A percentile compares a stretch with the other conserved stretches of the same genome.
Evolutionary conservation across 768 basidiomycete genomes (phyloP).

Genomic region (Macrolepiota dolichaula): DNA sequence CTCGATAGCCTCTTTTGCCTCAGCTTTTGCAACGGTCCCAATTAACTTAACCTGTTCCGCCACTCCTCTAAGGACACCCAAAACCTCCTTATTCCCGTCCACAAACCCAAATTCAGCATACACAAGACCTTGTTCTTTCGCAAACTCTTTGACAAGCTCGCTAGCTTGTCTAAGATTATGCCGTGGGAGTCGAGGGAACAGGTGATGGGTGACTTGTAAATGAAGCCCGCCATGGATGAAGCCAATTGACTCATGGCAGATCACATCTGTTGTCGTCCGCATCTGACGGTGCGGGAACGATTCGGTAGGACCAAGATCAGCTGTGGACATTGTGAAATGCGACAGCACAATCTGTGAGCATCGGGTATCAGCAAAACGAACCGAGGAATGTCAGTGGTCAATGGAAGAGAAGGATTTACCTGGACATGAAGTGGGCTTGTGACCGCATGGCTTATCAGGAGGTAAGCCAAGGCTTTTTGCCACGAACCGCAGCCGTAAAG

Average conservation of each 20-base stretch:
- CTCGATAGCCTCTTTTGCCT: slow-evolving; percentile 61
- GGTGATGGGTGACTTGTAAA: slow-evolving; percentile 94
- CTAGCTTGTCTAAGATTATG: slow-evolving; percentile 89
- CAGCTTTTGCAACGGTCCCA: slow-evolving; percentile 74
- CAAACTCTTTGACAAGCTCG: slow-evolving; percentile 81
- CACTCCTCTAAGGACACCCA: slow-evolving; percentile 78
- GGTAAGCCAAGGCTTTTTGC: slow-evolving; percentile 65
- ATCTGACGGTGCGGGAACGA: slow-evolving; percentile 93
- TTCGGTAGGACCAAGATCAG: slow-evolving; percentile 84
- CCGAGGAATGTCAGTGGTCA: background rate
- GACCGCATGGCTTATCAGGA: slow-evolving; percentile 80
- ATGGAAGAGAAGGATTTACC: slow-evolving; percentile 38
- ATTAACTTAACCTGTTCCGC: slow-evolving; percentile 86
- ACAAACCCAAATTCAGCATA: slow-evolving; percentile 93
- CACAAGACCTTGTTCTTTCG: slow-evolving; percentile 75
- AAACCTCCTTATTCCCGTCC: slow-evolving; percentile 80
- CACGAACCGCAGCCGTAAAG: slow-evolving; percentile 71
- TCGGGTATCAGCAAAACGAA: background rate
- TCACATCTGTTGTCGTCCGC: slow-evolving; percentile 96
- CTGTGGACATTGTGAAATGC: slow-evolving; percentile 94
- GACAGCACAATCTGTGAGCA: slow-evolving; percentile 82
- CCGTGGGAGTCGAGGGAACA: slow-evolving; percentile 92
- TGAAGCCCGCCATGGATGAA: slow-evolving; percentile 98
- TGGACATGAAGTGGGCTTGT: slow-evolving; percentile 94
- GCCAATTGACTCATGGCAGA: slow-evolving; percentile 77